Evolutionary conservation across 768 basidiomycete genomes (phyloP).

Genomic region (Multifurca ochricompacta): DNA sequence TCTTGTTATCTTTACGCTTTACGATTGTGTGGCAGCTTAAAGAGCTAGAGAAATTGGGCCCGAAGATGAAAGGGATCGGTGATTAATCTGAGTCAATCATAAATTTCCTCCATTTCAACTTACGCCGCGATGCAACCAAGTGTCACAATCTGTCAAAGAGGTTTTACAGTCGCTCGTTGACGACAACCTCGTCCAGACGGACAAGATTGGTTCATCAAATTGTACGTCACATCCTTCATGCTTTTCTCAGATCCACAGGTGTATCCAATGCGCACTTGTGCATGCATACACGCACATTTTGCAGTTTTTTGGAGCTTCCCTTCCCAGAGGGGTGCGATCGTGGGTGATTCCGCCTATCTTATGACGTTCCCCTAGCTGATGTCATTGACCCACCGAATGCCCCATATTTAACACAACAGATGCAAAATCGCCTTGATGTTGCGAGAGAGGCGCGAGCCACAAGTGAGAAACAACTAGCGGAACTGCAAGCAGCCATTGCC

Average conservation of each 20-base stretch:
- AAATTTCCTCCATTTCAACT: not conserved
- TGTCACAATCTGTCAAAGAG: conserved; percentile 88
- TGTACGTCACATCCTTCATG: conserved; percentile 43
- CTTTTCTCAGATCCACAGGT: conserved; percentile 21
- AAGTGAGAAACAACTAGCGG: conserved; percentile 41
- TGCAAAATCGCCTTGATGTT: conserved; percentile 46
- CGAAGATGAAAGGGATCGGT: conserved; percentile 91
- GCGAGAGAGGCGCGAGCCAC: conserved; percentile 40
- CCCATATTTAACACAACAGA: conserved; percentile 33
- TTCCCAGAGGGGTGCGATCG: conserved; percentile 75
- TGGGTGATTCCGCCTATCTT: conserved; percentile 33
- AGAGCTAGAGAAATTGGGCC: conserved; percentile 83
- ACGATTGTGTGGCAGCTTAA: conserved; percentile 50
- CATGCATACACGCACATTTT: conserved; percentile 25
- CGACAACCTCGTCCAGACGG: conserved; percentile 76
- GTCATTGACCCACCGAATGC: no score
- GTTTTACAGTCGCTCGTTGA: conserved; percentile 81
- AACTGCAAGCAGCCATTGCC: conserved; percentile 41
- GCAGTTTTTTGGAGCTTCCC: conserved; percentile 96
- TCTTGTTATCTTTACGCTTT: not conserved
- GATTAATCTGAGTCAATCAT: conserved; percentile 14
- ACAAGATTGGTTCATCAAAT: conserved; percentile 94
- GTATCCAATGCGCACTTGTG: not conserved
- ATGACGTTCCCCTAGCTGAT: not conserved
- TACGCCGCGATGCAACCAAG: conserved; percentile 31